Conservation (phyloP, 2,329 filamentous ascomycete species). For the Monosporascus sp. region DNA sequence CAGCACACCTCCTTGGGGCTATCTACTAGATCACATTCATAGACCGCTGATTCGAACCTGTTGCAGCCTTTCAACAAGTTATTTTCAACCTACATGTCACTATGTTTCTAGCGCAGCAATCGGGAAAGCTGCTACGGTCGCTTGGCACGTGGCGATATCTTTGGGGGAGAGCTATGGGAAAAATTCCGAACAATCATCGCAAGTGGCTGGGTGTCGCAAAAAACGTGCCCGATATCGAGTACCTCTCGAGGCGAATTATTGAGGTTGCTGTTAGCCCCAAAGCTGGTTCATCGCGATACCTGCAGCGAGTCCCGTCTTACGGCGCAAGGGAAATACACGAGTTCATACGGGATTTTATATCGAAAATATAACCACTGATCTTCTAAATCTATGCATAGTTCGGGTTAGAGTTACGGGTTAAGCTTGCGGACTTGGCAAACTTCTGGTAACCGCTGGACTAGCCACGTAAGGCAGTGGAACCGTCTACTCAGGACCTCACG, state of each 20-base stretch:
- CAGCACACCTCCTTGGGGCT: not conserved
- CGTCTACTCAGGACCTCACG: too few species aligned
- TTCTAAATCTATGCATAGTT: too few species aligned
- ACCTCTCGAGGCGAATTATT: conserved; percentile 4
- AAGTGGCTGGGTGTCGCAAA: conserved; percentile 5
- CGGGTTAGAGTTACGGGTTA: too few species aligned
- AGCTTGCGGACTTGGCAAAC: too few species aligned
- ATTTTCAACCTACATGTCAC: not conserved
- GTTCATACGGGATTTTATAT: conserved; percentile 3
- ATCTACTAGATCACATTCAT: not conserved
- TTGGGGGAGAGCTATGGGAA: not conserved
- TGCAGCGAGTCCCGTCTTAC: conserved; percentile 2
- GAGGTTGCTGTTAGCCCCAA: conserved; percentile 2
- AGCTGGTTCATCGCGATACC: conserved; percentile 1
- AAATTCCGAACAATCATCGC: not conserved
- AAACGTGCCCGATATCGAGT: conserved; percentile 3
- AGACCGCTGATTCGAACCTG: not conserved
- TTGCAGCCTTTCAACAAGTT: not conserved
- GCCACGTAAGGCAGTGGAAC: too few species aligned
- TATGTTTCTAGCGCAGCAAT: not conserved
- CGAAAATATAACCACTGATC: not conserved
- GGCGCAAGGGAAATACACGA: conserved; percentile 1
- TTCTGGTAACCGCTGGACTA: too few species aligned
- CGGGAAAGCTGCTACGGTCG: not conserved
- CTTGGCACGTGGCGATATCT: not conserved